Base-by-base conservation (phyloP, 352 stramenopile genomes). In the Phytopythium helicoides region DNA sequence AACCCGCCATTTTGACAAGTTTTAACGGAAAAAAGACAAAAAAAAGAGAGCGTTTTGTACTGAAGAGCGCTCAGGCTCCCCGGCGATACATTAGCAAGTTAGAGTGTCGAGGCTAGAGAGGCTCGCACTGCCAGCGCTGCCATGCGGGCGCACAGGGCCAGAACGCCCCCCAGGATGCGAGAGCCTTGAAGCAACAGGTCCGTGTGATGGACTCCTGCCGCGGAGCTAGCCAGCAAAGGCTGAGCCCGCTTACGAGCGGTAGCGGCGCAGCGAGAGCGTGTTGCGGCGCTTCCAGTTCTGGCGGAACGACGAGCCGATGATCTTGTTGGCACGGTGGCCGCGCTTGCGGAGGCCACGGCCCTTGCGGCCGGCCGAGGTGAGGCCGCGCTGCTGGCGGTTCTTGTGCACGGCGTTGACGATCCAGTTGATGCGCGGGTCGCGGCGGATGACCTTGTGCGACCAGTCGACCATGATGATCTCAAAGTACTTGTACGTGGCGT, bases 401-500 rank as follows among this genome's bases (percentile, higher is more conserved):
- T 99, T 99, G 87, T 99, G 96, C 56, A 98, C 94, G 55, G 96
- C 87, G 78, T 99, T 98, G 60, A 84, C 88, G 86, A 99, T 99
- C 97, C 97, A 99, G 86, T 99, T 99, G 81, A 99, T 99, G 69
- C 95, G 95, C 47, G 97, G 85, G 78, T 99, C 97, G 62, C 98
- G 98, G 72, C 97, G 92, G 83, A 99, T 99, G 56, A 88, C 91
- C 68, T 90, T 94, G 88, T 99, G 97, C 64, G 82, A 89, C 64
- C 98, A 95, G 87, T 99, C 97, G 39, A 99, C 95, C 41, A 99
- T 73, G 79, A 99, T 99, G 64, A 99, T 86, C 88, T 99, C 97
- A 65, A 99, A 99, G 84, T 99, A 99, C 85, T 99, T 99, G 96
- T 99, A 99, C 63, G 97, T 99, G 31, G 97, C 96, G 76, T 99